Percentiles rank a stretch among this genome's conserved stretches.
Evolutionary conservation across 148 eudicot species (phyloP).

Genomic region (Nyssa sinensis): DNA sequence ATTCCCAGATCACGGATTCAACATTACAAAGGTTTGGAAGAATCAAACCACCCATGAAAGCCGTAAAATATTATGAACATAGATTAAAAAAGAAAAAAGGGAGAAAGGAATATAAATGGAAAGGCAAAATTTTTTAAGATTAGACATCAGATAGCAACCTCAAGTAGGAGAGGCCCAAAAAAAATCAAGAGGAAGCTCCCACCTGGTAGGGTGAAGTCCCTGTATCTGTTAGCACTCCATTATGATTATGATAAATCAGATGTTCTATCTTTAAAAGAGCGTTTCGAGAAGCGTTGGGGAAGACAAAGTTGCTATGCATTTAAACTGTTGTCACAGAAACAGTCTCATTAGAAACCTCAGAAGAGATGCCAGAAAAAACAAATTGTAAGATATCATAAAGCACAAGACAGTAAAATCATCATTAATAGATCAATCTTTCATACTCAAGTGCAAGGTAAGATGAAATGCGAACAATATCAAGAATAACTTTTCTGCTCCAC

Average conservation of each 20-base stretch:
- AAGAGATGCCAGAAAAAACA: background rate
- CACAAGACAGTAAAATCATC: background rate
- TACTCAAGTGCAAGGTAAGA: no score
- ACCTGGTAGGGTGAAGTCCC: background rate
- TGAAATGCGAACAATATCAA: background rate
- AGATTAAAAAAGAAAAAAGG: background rate
- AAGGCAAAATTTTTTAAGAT: constrained; percentile 14
- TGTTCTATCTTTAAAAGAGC: constrained; percentile 45
- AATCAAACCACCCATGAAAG: constrained; percentile 20
- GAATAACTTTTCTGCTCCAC: background rate
- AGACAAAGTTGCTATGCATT: constrained; percentile 58
- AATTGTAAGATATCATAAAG: background rate
- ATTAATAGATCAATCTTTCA: no score
- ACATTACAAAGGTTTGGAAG: constrained; percentile 25
- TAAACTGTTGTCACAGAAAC: constrained; percentile 48
- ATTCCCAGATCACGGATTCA: background rate
- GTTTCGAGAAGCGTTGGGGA: constrained; percentile 52
- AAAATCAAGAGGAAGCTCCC: constrained; percentile 9
- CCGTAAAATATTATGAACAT: constrained; percentile 23
- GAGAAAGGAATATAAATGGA: background rate
- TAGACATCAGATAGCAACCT: constrained; percentile 28
- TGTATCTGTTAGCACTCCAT: constrained; percentile 17
- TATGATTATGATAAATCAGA: background rate
- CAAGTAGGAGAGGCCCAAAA: constrained; percentile 5
- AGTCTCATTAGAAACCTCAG: constrained; percentile 8